Base-by-base conservation (phyloP, 768 basidiomycete genomes). In the Tylopilus rubrobrunneus region DNA sequence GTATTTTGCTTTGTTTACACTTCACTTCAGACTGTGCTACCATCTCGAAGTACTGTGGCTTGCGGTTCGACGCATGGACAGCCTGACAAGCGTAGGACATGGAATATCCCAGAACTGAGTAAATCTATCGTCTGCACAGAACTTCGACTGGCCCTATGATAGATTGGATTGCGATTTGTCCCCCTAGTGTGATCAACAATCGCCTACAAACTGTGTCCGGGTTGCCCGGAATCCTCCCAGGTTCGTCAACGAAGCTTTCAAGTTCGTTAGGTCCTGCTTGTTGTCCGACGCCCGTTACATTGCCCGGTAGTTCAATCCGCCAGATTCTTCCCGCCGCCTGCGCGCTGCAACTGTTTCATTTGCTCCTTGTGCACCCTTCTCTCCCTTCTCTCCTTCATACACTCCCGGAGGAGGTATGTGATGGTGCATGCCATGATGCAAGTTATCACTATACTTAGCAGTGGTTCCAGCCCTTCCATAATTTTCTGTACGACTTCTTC, bases 361-460 rank as follows among this genome's bases (percentile, higher is more conserved):
- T 66, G 53, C n/a, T 57, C 61, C 17, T 17, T 21, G 33, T 68
- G 45, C n/a, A 61, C 19, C 48, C 14, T 49, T 31, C 53, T 42
- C 36, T 65, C 65, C 39, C 66, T 65, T 29, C 3, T 52, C 19
- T 66, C 61, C 51, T 59, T 63, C n/a, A 46, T 44, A 25, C 17
- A 53, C 45, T 50, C 45, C 28, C 65, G 56, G 8, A 57, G 12
- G 28, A 63, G 29, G 36, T 59, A 66, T 33, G 45, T 57, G 56
- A 57, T 28, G 1, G 64, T 61, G 48, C 57, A 63, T 36, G 53
- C 27, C 12, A 46, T 3, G 4, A 63, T 56, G 52, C 57, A 58
- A n/a, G 66, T 12, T n/a, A 25, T 45, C 36, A 53, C 17, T 9
- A 25, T 42, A 7, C 31, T 25, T 42, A 65, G 40, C 25, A 61